Percentiles rank a stretch among this genome's conserved stretches.
Evolutionary conservation across 148 eudicot genomes (phyloP).

Genomic region (Fagopyrum homotropicum): DNA sequence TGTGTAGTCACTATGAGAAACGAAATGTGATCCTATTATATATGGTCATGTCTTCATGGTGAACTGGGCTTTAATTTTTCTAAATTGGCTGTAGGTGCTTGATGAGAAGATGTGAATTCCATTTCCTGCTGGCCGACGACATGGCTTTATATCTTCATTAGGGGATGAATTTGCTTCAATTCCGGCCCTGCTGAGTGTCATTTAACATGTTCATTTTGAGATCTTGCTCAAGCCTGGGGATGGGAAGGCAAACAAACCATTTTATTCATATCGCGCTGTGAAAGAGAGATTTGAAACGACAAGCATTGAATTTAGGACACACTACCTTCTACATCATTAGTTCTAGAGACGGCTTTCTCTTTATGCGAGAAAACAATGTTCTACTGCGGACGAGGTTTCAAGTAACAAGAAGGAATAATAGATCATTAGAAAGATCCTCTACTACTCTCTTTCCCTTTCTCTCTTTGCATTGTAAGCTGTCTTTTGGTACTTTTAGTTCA

Average conservation of each 20-base stretch:
- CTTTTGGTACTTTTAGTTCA: background rate
- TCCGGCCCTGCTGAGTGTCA: conserved; percentile 2
- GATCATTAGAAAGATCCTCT: background rate
- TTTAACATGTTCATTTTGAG: conserved; percentile 6
- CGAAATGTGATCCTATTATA: background rate
- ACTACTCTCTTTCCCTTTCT: background rate
- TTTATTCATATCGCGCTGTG: background rate
- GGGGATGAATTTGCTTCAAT: conserved; percentile 5
- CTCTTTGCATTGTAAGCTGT: background rate
- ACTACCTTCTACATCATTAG: background rate
- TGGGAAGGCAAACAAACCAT: background rate
- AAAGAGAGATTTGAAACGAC: background rate
- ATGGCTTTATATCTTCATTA: conserved; percentile 5
- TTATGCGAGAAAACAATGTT: background rate
- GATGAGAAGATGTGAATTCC: conserved; percentile 4
- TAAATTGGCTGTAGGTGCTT: conserved; percentile 5
- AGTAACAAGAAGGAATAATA: background rate
- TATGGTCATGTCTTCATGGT: background rate
- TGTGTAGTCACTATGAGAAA: no score
- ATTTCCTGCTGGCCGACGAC: conserved; percentile 2
- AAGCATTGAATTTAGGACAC: background rate
- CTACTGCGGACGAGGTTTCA: background rate
- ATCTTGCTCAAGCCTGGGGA: conserved; percentile 9
- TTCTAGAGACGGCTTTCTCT: background rate
- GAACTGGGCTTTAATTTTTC: background rate